These are phyloP conservation scores for Alliaria petiolata DNA, from an alignment of 345 rosid species.

Conservation along the genomic window DNA sequence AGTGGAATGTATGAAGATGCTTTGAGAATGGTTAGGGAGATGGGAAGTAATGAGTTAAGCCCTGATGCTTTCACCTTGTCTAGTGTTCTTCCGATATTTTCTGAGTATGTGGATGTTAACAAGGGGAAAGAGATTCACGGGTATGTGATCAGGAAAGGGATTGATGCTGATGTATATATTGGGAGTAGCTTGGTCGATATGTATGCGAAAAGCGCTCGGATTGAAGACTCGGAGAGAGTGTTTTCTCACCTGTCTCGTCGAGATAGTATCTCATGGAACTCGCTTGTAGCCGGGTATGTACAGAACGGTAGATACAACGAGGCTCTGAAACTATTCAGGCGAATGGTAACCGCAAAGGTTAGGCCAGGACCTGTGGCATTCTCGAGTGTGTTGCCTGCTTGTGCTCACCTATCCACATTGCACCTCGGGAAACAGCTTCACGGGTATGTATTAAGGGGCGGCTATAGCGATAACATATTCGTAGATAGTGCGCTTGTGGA, in stretches of 20 bases:
- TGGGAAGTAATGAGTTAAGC: conserved; percentile 48
- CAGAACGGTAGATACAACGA: conserved; percentile 65
- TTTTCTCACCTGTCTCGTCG: conserved; percentile 42
- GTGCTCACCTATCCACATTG: conserved; percentile 66
- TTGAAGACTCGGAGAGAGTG: conserved; percentile 46
- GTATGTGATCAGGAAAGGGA: conserved; percentile 58
- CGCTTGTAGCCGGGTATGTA: conserved; percentile 64
- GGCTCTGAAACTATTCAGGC: conserved; percentile 56
- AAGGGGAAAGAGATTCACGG: conserved; percentile 88
- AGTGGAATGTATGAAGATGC: conserved; percentile 68
- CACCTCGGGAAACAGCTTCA: conserved; percentile 85
- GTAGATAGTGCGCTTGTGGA: conserved; percentile 82
- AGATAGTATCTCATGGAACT: conserved; percentile 77
- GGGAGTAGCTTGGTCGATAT: conserved; percentile 79
- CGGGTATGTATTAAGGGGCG: conserved; percentile 52
- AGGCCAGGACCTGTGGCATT: conserved; percentile 60
- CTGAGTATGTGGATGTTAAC: conserved; percentile 48
- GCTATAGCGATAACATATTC: conserved; percentile 52
- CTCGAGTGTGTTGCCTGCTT: conserved; percentile 81
- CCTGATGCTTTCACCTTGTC: conserved; percentile 88
- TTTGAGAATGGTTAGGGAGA: conserved; percentile 58
- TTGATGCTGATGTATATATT: conserved; percentile 44
- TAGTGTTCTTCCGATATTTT: conserved; percentile 67
- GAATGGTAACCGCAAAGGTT: conserved; percentile 53
- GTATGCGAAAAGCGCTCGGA: conserved; percentile 69